Evolutionary conservation across 352 stramenopile genomes (phyloP), one percentile per base, ranked within the genome.

Genomic region (Globisporangium megalacanthum): DNA sequence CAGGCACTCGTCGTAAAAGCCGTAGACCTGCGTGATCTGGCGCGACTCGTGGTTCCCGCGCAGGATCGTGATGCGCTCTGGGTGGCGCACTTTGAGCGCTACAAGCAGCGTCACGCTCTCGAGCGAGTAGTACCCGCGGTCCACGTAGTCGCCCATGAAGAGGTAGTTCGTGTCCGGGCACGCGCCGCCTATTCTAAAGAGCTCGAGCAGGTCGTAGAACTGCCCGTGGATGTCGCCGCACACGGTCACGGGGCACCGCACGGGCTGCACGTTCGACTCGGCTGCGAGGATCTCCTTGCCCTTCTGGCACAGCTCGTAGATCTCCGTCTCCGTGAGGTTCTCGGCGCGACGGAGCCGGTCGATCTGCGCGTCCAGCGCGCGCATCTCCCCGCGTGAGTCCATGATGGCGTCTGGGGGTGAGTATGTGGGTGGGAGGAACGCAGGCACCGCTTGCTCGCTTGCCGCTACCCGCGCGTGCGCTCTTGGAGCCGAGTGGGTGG

Each of bases 81-180:
- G 83, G 66, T 96, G 79, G 48, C 85, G 81, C 58, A 95, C 83
- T 64, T 94, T 95, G 46, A 93, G 77, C 55, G 83, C 85, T 31
- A 93, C 77, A 35, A 96, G 69, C 35, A 96, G 69, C 58, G 79
- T 79, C 20, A 96, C 79, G 49, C 74, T 92, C 68, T 94, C 84
- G 36, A 96, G 70, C 54, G 79, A 92, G 66, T 95, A 94, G 70
- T 94, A 94, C 9, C 86, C 86, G 25, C 86, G 86, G 68, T 96
- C 86, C 33, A 96, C 86, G 53, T 93, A 96, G 70, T 96, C 86
- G 36, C 86, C 86, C 83, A 95, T 92, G 74, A 95, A 95, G 13
- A 95, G 71, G 75, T 95, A 95, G 70, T 95, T 95, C 42, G 86
- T 95, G 66, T 95, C 86, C 25, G 86, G 86, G 59, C 83, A 92